Evolutionary conservation across 805 yeast species (phyloP).

Genomic region (Zygosaccharomyces bailii): DNA sequence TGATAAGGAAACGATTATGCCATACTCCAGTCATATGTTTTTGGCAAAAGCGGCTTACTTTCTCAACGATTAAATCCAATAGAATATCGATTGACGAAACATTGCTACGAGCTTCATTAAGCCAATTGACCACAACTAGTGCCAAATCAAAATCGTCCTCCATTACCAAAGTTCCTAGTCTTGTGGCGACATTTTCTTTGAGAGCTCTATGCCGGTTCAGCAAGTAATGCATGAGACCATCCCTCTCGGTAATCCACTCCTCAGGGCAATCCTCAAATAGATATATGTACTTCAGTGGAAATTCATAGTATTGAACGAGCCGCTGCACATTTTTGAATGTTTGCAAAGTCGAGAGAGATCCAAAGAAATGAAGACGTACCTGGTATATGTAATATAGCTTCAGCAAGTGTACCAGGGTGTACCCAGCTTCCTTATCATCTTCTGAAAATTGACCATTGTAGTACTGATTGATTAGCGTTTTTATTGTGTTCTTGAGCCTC

Average conservation of each 20-base stretch:
- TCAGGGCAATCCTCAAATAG: conserved; percentile 12
- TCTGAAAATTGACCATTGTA: conserved; percentile 7
- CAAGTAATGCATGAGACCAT: conserved; percentile 27
- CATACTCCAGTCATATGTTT: conserved; percentile 19
- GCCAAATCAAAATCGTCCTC: conserved; percentile 31
- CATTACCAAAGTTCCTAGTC: conserved; percentile 17
- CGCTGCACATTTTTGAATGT: conserved; percentile 22
- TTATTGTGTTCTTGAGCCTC: conserved; percentile 20
- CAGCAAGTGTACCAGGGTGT: conserved; percentile 11
- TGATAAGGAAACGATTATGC: conserved; percentile 23
- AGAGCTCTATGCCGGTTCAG: conserved; percentile 22
- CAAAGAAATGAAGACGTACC: conserved; percentile 27
- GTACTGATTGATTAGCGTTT: conserved; percentile 10
- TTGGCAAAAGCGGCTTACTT: conserved; percentile 22
- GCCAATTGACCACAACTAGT: conserved; percentile 24
- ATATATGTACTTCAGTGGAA: conserved; percentile 24
- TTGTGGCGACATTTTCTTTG: conserved; percentile 11
- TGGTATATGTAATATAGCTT: conserved; percentile 23
- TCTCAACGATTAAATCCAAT: conserved; percentile 21
- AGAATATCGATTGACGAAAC: conserved; percentile 22
- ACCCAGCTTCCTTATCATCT: conserved; percentile 7
- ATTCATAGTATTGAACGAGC: conserved; percentile 25
- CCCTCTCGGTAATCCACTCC: conserved; percentile 23
- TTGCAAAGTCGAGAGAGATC: conserved; percentile 14
- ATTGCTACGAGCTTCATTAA: conserved; percentile 19